Evolutionary conservation across 2,329 filamentous ascomycete species (phyloP), one percentile per base, ranked within the genome.

Genomic region (Lithohypha guttulata): DNA sequence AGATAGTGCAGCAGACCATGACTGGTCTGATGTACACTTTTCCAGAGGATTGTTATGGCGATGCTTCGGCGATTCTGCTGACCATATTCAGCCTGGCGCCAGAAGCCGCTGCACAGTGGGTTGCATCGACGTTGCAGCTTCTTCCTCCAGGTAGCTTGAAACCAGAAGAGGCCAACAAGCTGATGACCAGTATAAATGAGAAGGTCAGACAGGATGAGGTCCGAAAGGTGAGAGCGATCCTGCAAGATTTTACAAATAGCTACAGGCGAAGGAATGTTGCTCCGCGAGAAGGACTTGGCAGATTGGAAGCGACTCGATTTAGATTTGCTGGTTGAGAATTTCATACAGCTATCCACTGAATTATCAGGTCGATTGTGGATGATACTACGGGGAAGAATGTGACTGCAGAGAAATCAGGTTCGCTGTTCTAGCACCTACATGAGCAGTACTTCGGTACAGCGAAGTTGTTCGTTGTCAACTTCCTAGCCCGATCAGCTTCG

Each of bases 11-110:
- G 61, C 82, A 87, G 47, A 79, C 93, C 42, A 71, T 98, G 65
- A 91, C 87, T 1, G 91, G 91, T 44, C 93, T 98, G 87, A 96
- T 98, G 89, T 95, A 95, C 59, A 93, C 82, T 1, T 98, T 98
- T 64, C 93, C 91, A 0, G 77, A 84, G 29, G 91, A 96, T 59
- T 95, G 87, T 63, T 93, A 96, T 55, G 80, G 87, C 0, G 91
- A 98, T 56, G 87, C 86, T 11, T 94, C 85, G 34, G 87, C 86
- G 3, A 84, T 94, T n/a, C 65, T 98, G 37, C 75, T 98, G 44
- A 79, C 81, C 3, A 70, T 96, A 48, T 94, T 98, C 56, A 81
- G 94, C 58, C 66, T 96, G 27, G 68, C 93, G 55, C 91, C 91
- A 0, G 68, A 75, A 39, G 74, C 91, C 55, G 84, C 86, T 10